A percentile compares a stretch with the other conserved stretches of the same genome.
Conservation (phyloP, 2,329 filamentous ascomycete genomes). For the Paracoccidioides lutzii region DNA sequence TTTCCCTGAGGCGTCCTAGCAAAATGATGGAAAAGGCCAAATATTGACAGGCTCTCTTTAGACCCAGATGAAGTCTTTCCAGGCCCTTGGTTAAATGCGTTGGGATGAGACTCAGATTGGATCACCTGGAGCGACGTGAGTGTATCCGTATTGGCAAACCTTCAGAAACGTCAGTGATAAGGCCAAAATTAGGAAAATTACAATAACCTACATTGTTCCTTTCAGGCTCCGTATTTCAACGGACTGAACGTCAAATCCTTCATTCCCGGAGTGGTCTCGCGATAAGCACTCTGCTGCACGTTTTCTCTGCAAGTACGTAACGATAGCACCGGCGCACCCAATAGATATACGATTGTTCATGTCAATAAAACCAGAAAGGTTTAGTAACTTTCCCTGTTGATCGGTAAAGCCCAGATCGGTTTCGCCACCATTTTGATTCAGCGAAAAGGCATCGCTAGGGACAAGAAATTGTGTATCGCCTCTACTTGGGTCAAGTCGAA, state of each 20-base stretch:
- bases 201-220: conserved; percentile 42
- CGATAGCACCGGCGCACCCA: conserved; percentile 74
- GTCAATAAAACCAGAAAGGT: conserved; percentile 57
- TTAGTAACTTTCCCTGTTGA: conserved; percentile 51
- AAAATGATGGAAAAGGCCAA: conserved; percentile 64
- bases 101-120: conserved; percentile 69
- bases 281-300: conserved; percentile 50
- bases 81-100: conserved; percentile 62
- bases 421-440: conserved; percentile 26
- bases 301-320: conserved; percentile 64
- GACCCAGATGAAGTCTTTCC: conserved; percentile 46
- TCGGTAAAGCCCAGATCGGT: conserved; percentile 37
- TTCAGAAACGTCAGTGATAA: conserved; percentile 31
- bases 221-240: conserved; percentile 64
- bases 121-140: conserved; percentile 74
- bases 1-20: conserved; percentile 71
- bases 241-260: conserved; percentile 46
- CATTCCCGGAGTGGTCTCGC: conserved; percentile 42
- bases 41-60: conserved; percentile 75
- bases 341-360: conserved; percentile 62
- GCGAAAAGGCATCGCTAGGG: conserved; percentile 42
- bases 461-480: conserved; percentile 45
- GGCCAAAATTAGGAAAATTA: neutral
- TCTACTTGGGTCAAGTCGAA: conserved; percentile 40
- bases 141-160: conserved; percentile 74